These are phyloP conservation scores for Fusarium ambrosium DNA, from an alignment of 2,329 filamentous ascomycete species.

Conservation along the genomic window DNA sequence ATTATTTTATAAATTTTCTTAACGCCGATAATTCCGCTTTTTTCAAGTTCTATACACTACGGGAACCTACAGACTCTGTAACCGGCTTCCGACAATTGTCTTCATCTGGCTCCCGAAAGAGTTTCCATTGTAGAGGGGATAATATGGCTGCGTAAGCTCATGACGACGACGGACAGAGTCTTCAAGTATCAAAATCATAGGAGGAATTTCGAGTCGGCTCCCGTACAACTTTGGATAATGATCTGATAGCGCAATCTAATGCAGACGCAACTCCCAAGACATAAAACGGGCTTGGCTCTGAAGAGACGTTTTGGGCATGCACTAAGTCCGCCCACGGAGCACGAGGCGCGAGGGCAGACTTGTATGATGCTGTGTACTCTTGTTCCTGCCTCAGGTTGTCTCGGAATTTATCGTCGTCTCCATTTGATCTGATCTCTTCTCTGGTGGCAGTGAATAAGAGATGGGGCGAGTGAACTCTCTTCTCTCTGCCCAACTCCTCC, in stretches of 20 bases:
- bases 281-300: background rate
- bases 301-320: background rate
- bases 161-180: background rate
- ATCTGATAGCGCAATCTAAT: background rate
- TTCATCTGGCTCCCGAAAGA: constrained; percentile 11
- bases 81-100: constrained; percentile 29
- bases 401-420: background rate
- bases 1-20: constrained; percentile 11
- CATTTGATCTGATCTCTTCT: too few relatives aligned
- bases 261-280: background rate
- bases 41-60: background rate
- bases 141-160: background rate
- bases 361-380: background rate
- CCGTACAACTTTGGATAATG: background rate
- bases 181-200: background rate
- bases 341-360: background rate
- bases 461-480: background rate
- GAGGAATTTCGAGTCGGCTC: background rate
- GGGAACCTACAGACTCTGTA: background rate
- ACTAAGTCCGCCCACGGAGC: constrained; percentile 3
- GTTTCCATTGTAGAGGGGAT: background rate
- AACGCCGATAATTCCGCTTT: constrained; percentile 34
- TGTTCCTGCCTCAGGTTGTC: background rate
- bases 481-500: background rate
- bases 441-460: background rate